Percentiles rank a stretch among this genome's conserved stretches.
These are phyloP conservation scores for Salix purpurea DNA, from an alignment of 345 rosid species.

Conservation along the genomic window DNA sequence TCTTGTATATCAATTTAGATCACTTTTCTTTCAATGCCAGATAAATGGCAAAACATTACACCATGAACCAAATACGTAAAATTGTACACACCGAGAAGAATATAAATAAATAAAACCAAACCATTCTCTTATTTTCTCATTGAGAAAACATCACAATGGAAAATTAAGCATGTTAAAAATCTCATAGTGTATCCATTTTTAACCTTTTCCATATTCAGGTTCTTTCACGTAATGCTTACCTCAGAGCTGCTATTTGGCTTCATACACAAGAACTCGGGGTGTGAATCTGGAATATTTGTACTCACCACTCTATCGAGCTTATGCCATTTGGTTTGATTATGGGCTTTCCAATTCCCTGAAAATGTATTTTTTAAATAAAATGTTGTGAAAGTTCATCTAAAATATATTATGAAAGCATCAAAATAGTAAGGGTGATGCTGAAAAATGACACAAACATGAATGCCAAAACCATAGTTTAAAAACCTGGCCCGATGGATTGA, in stretches of 20 bases:
- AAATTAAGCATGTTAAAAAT: not conserved
- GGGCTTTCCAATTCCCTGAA: slow-evolving; percentile 39
- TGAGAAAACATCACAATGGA: not conserved
- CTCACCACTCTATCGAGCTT: slow-evolving; percentile 3
- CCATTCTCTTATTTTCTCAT: not conserved
- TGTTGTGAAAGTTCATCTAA: not conserved
- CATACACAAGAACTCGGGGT: slow-evolving; percentile 18
- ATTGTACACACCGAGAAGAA: not conserved
- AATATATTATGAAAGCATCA: not conserved
- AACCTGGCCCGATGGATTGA: too few relatives aligned
- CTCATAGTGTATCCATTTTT: not conserved
- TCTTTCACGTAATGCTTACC: slow-evolving; percentile 33
- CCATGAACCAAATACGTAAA: not conserved
- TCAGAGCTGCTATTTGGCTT: slow-evolving; percentile 21
- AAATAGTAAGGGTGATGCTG: not conserved
- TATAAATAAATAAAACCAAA: not conserved
- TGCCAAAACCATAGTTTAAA: not conserved
- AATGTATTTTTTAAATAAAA: not conserved
- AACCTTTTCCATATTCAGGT: slow-evolving; percentile 11
- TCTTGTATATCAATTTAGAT: not conserved
- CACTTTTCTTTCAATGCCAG: not conserved
- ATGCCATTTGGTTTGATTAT: slow-evolving; percentile 26
- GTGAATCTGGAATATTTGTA: slow-evolving; percentile 18
- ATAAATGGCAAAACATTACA: not conserved
- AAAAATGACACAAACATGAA: not conserved